Base-by-base conservation (phyloP, 2,329 filamentous ascomycete species). In the Fusarium virguliforme region DNA sequence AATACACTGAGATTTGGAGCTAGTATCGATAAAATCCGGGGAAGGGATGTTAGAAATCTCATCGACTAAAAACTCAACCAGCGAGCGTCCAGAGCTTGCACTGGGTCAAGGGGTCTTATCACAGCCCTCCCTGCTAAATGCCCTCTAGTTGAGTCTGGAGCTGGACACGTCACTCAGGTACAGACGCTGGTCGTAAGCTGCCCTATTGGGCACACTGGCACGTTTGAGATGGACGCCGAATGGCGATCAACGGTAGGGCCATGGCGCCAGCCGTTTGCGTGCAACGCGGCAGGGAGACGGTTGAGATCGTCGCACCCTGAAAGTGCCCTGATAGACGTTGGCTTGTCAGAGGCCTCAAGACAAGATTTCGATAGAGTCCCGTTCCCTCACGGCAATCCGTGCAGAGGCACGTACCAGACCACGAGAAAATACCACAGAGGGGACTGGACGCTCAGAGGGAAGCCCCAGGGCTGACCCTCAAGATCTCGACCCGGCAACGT, bases 351-450 rank as follows among this genome's bases (percentile, higher is more conserved):
- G 43, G 43, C 43, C 43, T 48, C 26, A n/a, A n/a, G 43, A 28
- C 43, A 48, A 30, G 24, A 48, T 30, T 28, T 48, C 8, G 26
- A 48, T n/a, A 30, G 43, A 15, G 43, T n/a, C 43, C 15, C n/a
- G 24, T 28, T 5, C 15, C 8, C 13, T 28, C 28, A 5, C 13
- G 43, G 43, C 15, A 48, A 48, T 28, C 43, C 24, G 41, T 26
- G 3, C 8, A 46, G 41, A 46, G 24, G 24, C 41, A 46, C 13
- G 41, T 46, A 46, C 41, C 5, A 30, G 26, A 48, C 15, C 43
- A 48, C 43, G 15, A 30, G 43, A 30, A 30, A 48, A 48, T 12
- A 48, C 43, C 43, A 48, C 43, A 48, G 30, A 48, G 10, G 15
- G 24, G 26, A 48, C 26, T 48, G 26, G 15, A 48, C 15, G 43